phyloP scores from a whole-genome alignment of 495 filamentous ascomycete genomes.

The Aspergillus sparsus region DNA sequence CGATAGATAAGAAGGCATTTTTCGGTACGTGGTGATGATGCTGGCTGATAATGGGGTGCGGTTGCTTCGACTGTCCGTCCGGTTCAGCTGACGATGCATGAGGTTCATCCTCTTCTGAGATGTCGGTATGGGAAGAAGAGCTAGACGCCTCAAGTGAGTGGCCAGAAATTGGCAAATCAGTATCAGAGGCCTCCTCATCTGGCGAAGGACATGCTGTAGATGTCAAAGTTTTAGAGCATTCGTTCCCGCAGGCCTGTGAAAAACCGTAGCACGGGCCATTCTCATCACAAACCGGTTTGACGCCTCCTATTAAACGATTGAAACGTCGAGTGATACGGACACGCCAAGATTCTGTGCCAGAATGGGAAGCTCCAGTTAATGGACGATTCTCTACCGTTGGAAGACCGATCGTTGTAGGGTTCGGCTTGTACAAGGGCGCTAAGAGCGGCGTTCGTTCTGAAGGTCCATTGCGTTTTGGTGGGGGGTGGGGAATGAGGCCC shows the following conservation, averaged over 20 bases:
- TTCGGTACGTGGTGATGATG: slow-evolving; percentile 97
- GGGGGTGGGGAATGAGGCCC: slow-evolving; percentile 28
- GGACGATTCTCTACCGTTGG: slow-evolving; percentile 1
- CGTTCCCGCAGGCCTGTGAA: slow-evolving; percentile 79
- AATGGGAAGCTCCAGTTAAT: background rate
- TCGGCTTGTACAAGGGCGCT: slow-evolving; percentile 28
- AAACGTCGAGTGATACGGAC: slow-evolving; percentile 50
- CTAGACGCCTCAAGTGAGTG: slow-evolving; percentile 8
- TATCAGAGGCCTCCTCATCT: slow-evolving; percentile 16
- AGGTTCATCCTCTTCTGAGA: slow-evolving; percentile 8
- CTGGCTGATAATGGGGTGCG: slow-evolving; percentile 42
- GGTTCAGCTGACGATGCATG: slow-evolving; percentile 25
- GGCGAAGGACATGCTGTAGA: slow-evolving; percentile 13
- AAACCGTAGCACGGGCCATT: slow-evolving; percentile 80
- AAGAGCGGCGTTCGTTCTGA: slow-evolving; percentile 53
- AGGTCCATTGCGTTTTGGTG: slow-evolving; percentile 23
- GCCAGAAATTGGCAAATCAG: slow-evolving; percentile 11
- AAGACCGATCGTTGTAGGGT: slow-evolving; percentile 23
- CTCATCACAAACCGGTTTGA: slow-evolving; percentile 69
- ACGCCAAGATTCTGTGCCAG: slow-evolving; percentile 42
- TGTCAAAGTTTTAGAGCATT: slow-evolving; percentile 58
- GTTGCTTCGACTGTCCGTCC: slow-evolving; percentile 27
- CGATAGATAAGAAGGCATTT: slow-evolving; percentile 91
- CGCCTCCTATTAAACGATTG: slow-evolving; percentile 65
- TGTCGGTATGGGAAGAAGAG: slow-evolving; percentile 19